A percentile compares a stretch with the other conserved stretches of the same genome.
Evolutionary conservation across 306 rosid genomes (phyloP).

Genomic region (barrel medic (Medicago truncatula)): DNA sequence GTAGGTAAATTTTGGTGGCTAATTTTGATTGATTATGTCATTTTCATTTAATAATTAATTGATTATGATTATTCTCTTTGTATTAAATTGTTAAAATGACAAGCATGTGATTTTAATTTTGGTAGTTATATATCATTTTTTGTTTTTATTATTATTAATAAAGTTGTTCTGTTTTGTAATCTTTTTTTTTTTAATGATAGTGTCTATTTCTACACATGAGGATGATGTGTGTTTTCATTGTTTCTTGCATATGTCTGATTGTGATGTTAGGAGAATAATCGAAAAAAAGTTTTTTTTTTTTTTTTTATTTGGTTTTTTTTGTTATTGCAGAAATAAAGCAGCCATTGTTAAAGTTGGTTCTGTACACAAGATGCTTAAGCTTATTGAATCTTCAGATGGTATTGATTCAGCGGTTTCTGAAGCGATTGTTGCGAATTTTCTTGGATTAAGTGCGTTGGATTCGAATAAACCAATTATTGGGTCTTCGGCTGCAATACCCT

Average conservation of each 20-base stretch:
- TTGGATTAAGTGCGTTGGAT: conserved; percentile 92
- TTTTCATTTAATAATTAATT: conserved; percentile 41
- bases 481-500: conserved; percentile 79
- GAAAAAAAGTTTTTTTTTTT: background rate
- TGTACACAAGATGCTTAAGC: conserved; percentile 85
- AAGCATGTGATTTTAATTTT: conserved; percentile 27
- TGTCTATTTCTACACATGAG: background rate
- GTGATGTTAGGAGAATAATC: background rate
- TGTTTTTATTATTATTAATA: background rate
- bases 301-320: background rate
- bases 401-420: conserved; percentile 67
- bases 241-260: conserved; percentile 27
- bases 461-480: conserved; percentile 87
- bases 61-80: conserved; percentile 15
- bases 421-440: conserved; percentile 89
- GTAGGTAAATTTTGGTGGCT: background rate
- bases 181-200: background rate
- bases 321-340: conserved; percentile 76
- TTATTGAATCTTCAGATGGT: conserved; percentile 62
- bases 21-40: conserved; percentile 18
- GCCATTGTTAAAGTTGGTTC: conserved; percentile 94
- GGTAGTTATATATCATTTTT: background rate
- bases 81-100: conserved; percentile 25
- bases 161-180: background rate
- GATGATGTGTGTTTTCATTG: conserved; percentile 10